Evolutionary conservation across 441 rosid species (phyloP), one percentile per base, ranked within the genome.

Genomic region (Syzygium malaccense): DNA sequence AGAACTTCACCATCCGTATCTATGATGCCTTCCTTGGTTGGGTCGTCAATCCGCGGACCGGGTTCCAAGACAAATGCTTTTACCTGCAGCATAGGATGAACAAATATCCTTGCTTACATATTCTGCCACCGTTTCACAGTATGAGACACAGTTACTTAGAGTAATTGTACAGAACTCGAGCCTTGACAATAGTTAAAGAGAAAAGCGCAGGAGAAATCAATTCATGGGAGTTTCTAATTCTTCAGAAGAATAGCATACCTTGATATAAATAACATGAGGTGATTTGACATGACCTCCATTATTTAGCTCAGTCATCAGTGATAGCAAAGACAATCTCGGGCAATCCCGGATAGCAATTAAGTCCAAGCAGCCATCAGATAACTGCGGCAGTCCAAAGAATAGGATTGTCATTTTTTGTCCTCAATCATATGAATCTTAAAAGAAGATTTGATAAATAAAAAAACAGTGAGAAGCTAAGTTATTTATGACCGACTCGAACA

Each of bases 1-100:
- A 98, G 68, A 30, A 96, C 99, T 89, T 98, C 99, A 9, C 99
- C 99, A 37, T 98, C 99, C 11, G 93, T 92, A 88, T 98, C 99
- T 86, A 98, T 95, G 92, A 96, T 96, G 86, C 99, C 99, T 91
- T 95, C 98, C 88, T 89, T 95, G 84, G 92, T 91, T 83, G 95
- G 94, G 71, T 96, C 95, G 10, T 90, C 91, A 15, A 88, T 33
- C 3, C 91, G 93, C 4, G 94, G 66, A 79, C 99, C 99, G 0
- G 99, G 99, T 90, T 95, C 99, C 89, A 98, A 89, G 32, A 93
- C 66, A 45, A 96, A 94, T 48, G 98, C 98, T 94, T 96, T 96
- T 62, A 98, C 99, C 99, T 97, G 92, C 87, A 75, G 66, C 89
- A 88, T 55, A 89, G 91, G 56, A 33, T 53, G 75, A 86, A 79